A percentile compares a stretch with the other conserved stretches of the same genome.
Evolutionary conservation across 495 filamentous ascomycete genomes (phyloP).

Genomic region (Penicillium verhagenii): DNA sequence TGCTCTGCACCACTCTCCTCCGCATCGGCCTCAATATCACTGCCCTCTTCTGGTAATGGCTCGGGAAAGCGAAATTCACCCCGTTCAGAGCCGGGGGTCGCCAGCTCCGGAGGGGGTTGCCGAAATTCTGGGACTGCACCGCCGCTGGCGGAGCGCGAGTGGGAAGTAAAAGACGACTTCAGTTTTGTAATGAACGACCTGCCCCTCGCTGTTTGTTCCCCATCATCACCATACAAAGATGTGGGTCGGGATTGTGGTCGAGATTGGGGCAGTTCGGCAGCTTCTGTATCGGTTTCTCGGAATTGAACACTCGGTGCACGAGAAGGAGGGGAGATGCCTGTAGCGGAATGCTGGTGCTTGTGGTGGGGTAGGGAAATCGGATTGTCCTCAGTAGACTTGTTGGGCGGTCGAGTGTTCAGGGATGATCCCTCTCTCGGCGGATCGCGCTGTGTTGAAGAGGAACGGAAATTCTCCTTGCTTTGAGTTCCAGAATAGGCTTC

Average conservation of each 20-base stretch:
- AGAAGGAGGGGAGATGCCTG: slow-evolving; percentile 44
- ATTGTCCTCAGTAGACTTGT: slow-evolving; percentile 25
- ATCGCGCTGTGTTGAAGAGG: slow-evolving; percentile 23
- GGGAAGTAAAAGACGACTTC: slow-evolving; percentile 49
- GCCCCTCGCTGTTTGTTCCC: slow-evolving; percentile 48
- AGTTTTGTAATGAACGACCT: slow-evolving; percentile 67
- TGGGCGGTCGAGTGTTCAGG: slow-evolving; percentile 27
- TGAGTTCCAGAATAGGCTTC: background rate
- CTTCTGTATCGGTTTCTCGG: slow-evolving; percentile 48
- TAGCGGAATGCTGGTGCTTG: slow-evolving; percentile 27
- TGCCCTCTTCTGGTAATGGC: slow-evolving; percentile 59
- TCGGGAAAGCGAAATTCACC: slow-evolving; percentile 54
- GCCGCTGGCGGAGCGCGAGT: slow-evolving; percentile 45
- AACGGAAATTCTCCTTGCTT: slow-evolving; percentile 23
- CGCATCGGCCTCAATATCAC: slow-evolving; percentile 74
- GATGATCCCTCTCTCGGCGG: slow-evolving; percentile 23
- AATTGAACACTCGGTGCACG: slow-evolving; percentile 66
- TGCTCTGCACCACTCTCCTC: slow-evolving; percentile 61
- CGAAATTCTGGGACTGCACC: slow-evolving; percentile 36
- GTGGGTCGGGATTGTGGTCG: slow-evolving; percentile 54
- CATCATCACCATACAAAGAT: slow-evolving; percentile 59
- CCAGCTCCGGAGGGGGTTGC: slow-evolving; percentile 25
- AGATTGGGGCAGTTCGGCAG: slow-evolving; percentile 42
- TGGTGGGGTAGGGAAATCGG: slow-evolving; percentile 21
- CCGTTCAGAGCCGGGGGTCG: slow-evolving; percentile 45